Base-by-base conservation (phyloP, 2,329 filamentous ascomycete species). In the Fusarium globosum region DNA sequence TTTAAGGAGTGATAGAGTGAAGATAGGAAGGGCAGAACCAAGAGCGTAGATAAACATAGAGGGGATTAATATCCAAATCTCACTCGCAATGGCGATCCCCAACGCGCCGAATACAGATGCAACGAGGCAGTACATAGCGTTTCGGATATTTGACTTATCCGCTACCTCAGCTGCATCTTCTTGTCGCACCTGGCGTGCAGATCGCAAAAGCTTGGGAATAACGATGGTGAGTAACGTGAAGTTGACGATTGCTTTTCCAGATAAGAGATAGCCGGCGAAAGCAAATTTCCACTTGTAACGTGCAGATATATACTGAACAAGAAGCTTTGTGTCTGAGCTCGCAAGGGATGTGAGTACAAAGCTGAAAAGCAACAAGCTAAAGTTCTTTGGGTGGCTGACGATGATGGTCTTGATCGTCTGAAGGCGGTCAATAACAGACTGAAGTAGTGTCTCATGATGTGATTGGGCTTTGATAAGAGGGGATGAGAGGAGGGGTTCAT, bases 261-360 rank as follows among this genome's bases (percentile, higher is more conserved):
- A 86, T 14, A 87, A 77, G 6, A 88, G 78, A 59, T 87, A 88
- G 11, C 86, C 86, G 0, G 86, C 84, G 1, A 81, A 81, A 4
- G 84, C 81, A 66, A 88, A 86, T 0, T 79, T 81, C 86, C 86
- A 87, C 26, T 75, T 60, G 45, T 86, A 87, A 2, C 86, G 81
- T 68, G 83, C 86, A 0, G 86, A 87, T 69, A 87, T 87, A 71
- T 87, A 87, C 65, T 87, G 85, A 4, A 85, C 81, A 12, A 87
- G 80, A 1, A 88, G 81, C 64, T 86, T 87, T 21, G 86, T 87
- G 69, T 88, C 86, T 28, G 86, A 85, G 76, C 85, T 86, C 11
- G 86, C 86, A 21, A 87, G 81, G 18, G 86, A 85, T 3, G 85
- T 85, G 63, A 87, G 82, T 59, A 87, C 81, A 74, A 87, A 85